Conservation (phyloP, 495 filamentous ascomycete genomes). For the Penicillium bialowiezense region DNA sequence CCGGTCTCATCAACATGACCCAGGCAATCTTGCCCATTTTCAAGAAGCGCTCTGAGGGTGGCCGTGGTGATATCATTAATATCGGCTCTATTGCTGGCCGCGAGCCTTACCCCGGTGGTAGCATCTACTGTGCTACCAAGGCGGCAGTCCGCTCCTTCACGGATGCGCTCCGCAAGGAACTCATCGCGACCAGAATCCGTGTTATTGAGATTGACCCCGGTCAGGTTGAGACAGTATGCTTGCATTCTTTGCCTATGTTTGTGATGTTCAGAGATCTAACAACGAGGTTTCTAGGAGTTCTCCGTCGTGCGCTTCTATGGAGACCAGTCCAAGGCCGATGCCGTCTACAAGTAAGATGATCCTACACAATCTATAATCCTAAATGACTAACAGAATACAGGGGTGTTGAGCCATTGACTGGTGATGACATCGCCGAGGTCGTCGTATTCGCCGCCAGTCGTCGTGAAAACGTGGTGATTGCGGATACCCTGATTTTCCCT, state of each 20-base stretch:
- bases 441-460: slow-evolving; percentile 87
- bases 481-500: slow-evolving; percentile 87
- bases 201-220: slow-evolving; percentile 94
- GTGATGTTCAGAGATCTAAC: neutral
- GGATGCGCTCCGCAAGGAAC: slow-evolving; percentile 82
- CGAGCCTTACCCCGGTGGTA: slow-evolving; percentile 84
- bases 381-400: slow-evolving; percentile 37
- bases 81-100: slow-evolving; percentile 93
- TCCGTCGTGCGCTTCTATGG: slow-evolving; percentile 90
- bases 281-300: slow-evolving; percentile 62
- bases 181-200: slow-evolving; percentile 80
- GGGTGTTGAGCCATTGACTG: slow-evolving; percentile 85
- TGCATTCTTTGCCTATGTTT: neutral
- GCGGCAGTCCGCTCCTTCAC: slow-evolving; percentile 90
- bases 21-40: slow-evolving; percentile 86
- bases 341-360: slow-evolving; percentile 78
- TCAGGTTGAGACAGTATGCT: slow-evolving; percentile 83
- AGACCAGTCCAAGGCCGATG: slow-evolving; percentile 91
- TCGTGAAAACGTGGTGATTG: slow-evolving; percentile 91
- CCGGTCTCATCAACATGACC: slow-evolving; percentile 94
- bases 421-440: slow-evolving; percentile 92
- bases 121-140: slow-evolving; percentile 97
- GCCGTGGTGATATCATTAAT: slow-evolving; percentile 92
- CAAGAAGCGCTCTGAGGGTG: slow-evolving; percentile 74
- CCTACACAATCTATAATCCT: neutral